phyloP scores from a whole-genome alignment of 164 flowering plant genomes.

The Malania oleifera region DNA sequence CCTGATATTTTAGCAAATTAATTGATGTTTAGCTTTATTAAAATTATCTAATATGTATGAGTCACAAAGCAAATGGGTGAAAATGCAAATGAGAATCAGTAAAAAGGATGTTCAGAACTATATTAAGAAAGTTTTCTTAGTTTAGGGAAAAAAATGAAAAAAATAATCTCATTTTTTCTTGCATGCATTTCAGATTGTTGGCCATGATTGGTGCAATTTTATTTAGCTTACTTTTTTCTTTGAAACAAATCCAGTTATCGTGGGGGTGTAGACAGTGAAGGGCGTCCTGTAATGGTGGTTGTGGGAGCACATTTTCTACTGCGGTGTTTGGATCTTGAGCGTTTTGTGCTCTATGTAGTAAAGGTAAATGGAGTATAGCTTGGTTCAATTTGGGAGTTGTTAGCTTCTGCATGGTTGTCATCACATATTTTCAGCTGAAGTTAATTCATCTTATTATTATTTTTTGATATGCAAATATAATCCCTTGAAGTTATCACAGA shows the following conservation, averaged over 20 bases:
- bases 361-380: conserved; percentile 46
- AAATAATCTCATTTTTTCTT: no score
- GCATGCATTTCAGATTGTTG: background rate
- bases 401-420: background rate
- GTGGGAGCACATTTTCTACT: conserved; percentile 98
- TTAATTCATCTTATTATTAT: background rate
- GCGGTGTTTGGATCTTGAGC: conserved; percentile 98
- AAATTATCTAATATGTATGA: no score
- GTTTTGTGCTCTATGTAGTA: conserved; percentile 79
- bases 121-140: no score
- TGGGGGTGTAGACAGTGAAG: conserved; percentile 98
- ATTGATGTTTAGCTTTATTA: no score
- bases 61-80: no score
- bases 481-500: no score
- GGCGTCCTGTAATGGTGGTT: conserved; percentile 97
- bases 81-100: no score
- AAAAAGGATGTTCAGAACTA: no score
- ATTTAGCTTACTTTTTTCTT: background rate
- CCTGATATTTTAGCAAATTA: no score
- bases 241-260: conserved; percentile 59
- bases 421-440: background rate
- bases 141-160: no score
- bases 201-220: background rate
- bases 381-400: conserved; percentile 1
- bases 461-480: no score